phyloP scores from a whole-genome alignment of 352 stramenopile species.

The Phytophthora chlamydospora region DNA sequence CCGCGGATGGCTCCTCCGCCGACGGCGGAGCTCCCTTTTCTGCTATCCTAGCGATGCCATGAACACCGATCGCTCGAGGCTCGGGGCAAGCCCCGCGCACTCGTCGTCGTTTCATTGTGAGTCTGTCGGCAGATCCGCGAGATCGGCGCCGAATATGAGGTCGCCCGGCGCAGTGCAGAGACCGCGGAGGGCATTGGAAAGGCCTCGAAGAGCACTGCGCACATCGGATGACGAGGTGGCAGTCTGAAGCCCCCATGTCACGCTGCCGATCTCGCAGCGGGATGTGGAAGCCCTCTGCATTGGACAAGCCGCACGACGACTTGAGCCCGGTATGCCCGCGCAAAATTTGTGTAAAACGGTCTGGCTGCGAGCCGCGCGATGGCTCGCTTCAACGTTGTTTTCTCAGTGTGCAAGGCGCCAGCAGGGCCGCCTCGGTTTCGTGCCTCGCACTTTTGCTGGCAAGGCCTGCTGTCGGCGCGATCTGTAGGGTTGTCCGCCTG shows the following conservation, averaged over 20 bases:
- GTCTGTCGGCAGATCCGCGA: slow-evolving; percentile 24
- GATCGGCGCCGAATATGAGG: slow-evolving; percentile 26
- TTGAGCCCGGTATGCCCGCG: slow-evolving; percentile 12
- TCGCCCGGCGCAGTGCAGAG: slow-evolving; percentile 17
- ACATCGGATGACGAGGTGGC: slow-evolving; percentile 32
- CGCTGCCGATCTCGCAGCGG: slow-evolving; percentile 20
- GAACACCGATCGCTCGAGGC: not conserved
- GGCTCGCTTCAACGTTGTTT: slow-evolving; percentile 31
- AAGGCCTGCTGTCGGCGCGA: not conserved
- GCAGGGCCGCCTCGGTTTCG: slow-evolving; percentile 1
- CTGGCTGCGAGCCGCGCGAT: slow-evolving; percentile 19
- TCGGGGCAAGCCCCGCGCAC: not conserved
- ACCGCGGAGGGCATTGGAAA: slow-evolving; percentile 24
- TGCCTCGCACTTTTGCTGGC: slow-evolving; percentile 14
- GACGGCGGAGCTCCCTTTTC: slow-evolving; percentile 22
- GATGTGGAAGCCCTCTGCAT: slow-evolving; percentile 8
- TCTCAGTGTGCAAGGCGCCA: slow-evolving; percentile 21
- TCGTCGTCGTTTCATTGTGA: slow-evolving; percentile 35
- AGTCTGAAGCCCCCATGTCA: slow-evolving; percentile 11
- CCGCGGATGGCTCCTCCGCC: slow-evolving; percentile 13
- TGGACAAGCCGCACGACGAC: slow-evolving; percentile 13
- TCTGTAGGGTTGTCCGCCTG: not conserved
- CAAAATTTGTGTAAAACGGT: slow-evolving; percentile 31
- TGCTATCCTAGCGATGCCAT: slow-evolving; percentile 6
- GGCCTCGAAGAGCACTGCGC: not conserved